These are phyloP conservation scores for Flaveria ramosissima DNA, from an alignment of 129 eudicot species.

Conservation along the genomic window DNA sequence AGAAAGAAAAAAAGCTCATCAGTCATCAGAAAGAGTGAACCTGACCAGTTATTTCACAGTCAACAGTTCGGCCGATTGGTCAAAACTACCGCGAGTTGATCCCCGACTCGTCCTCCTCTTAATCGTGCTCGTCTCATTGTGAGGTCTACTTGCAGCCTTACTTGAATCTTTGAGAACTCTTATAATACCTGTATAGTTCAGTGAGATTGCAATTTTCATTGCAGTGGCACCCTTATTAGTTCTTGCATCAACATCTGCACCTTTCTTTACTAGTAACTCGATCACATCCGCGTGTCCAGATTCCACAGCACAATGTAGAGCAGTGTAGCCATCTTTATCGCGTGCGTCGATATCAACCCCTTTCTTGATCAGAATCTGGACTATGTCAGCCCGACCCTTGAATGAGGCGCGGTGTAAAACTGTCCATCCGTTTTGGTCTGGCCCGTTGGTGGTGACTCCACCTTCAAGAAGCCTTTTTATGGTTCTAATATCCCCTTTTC, in stretches of 20 bases:
- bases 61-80: constrained; percentile 40
- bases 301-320: constrained; percentile 69
- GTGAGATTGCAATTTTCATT: constrained; percentile 58
- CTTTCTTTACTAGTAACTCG: constrained; percentile 62
- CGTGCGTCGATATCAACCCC: constrained; percentile 54
- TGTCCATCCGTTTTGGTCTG: constrained; percentile 79
- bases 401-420: constrained; percentile 67
- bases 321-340: constrained; percentile 68
- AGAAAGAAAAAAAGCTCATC: not conserved
- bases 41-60: constrained; percentile 36
- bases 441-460: constrained; percentile 52
- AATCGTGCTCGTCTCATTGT: constrained; percentile 29
- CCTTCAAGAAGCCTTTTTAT: constrained; percentile 51
- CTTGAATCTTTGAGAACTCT: constrained; percentile 42
- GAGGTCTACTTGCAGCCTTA: constrained; percentile 30
- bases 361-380: constrained; percentile 46
- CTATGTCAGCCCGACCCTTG: constrained; percentile 54
- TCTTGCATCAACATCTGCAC: constrained; percentile 59
- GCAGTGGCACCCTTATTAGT: constrained; percentile 62
- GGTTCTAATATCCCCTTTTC: constrained; percentile 60
- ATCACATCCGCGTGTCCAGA: constrained; percentile 59
- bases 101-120: constrained; percentile 40
- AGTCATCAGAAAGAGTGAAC: not conserved
- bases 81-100: constrained; percentile 45
- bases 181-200: constrained; percentile 53